Evolutionary conservation across 495 filamentous ascomycete species (phyloP).

Genomic region (Penicillium parvum): DNA sequence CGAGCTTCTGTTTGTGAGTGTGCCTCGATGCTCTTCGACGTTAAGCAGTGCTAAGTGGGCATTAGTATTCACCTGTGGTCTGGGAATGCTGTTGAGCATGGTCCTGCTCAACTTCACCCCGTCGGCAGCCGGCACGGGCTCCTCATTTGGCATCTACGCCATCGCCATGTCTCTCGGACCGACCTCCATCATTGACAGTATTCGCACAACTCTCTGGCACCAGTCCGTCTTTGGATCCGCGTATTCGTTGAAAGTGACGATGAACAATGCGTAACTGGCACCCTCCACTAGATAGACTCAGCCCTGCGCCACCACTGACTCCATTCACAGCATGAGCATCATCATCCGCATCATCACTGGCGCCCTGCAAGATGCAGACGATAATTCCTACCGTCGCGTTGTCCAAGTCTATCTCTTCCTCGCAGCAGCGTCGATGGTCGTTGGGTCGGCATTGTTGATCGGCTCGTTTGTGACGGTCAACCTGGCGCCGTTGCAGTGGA

Average conservation of each 20-base stretch:
- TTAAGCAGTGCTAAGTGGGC: not conserved
- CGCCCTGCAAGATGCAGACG: constrained; percentile 40
- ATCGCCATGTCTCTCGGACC: constrained; percentile 37
- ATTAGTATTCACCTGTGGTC: constrained; percentile 33
- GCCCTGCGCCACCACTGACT: constrained; percentile 7
- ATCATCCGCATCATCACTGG: constrained; percentile 42
- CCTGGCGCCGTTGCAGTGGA: constrained; percentile 39
- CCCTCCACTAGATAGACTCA: not conserved
- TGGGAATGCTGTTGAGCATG: constrained; percentile 40
- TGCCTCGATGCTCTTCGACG: not conserved
- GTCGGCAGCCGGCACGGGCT: constrained; percentile 33
- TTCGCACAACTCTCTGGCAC: constrained; percentile 41
- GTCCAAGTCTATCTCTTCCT: constrained; percentile 41
- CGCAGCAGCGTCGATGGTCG: constrained; percentile 23
- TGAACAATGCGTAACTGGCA: constrained; percentile 40
- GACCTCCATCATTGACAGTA: constrained; percentile 41
- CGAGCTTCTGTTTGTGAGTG: constrained; percentile 38
- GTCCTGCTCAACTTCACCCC: constrained; percentile 33
- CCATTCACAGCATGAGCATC: constrained; percentile 34
- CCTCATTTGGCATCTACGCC: constrained; percentile 43
- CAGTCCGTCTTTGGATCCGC: constrained; percentile 44
- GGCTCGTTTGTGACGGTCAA: constrained; percentile 19
- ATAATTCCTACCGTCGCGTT: constrained; percentile 36
- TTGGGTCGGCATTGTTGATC: constrained; percentile 29
- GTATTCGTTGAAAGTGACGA: constrained; percentile 41